A percentile compares a stretch with the other conserved stretches of the same genome.
phyloP scores from a whole-genome alignment of 2,329 filamentous ascomycete genomes.

The Penicillium sp. region DNA sequence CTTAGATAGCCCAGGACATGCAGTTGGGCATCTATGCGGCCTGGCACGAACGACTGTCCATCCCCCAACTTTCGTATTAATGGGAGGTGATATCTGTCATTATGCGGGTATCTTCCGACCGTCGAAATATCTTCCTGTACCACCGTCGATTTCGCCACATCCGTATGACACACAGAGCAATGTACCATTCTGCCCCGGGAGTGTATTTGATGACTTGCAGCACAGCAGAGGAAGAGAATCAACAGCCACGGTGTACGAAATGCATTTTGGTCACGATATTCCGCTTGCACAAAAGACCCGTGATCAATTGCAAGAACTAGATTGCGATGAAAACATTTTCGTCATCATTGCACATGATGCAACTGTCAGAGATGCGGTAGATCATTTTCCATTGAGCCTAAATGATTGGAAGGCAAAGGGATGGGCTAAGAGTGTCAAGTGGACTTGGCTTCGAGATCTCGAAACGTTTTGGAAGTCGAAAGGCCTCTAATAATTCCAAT shows the following conservation, averaged over 20 bases:
- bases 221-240: not conserved
- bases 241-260: not conserved
- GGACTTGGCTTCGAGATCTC: not conserved
- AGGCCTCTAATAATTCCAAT: not conserved
- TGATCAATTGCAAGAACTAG: not conserved
- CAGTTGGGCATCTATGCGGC: conserved; percentile 21
- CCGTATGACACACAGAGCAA: not conserved
- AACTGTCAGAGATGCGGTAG: not conserved
- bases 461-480: not conserved
- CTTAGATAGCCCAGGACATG: conserved; percentile 37
- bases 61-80: conserved; percentile 23
- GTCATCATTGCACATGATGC: conserved; percentile 3
- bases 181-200: not conserved
- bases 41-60: conserved; percentile 21
- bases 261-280: not conserved
- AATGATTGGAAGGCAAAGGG: not conserved
- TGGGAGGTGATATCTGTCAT: conserved; percentile 31
- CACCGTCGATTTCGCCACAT: conserved; percentile 2
- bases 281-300: not conserved
- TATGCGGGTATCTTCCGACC: conserved; percentile 31
- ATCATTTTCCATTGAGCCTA: not conserved
- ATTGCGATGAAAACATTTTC: not conserved
- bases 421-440: not conserved
- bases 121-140: conserved; percentile 28
- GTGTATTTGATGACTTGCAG: not conserved